Evolutionary conservation across 192 early-diverging fungal genomes (phyloP).

Genomic region (Funneliformis geosporum): DNA sequence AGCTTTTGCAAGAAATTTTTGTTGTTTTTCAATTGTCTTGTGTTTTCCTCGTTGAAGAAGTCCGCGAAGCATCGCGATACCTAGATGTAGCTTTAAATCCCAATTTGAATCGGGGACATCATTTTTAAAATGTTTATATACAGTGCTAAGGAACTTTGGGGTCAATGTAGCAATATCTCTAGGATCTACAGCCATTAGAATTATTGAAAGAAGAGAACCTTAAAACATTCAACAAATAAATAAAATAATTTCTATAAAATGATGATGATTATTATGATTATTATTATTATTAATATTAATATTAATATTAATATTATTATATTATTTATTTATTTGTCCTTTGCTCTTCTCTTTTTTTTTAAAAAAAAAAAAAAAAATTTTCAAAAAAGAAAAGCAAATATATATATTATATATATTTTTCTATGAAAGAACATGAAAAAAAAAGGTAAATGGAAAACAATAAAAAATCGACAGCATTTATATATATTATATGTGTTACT

Average conservation of each 20-base stretch:
- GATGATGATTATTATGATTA: no score
- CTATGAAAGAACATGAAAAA: not conserved
- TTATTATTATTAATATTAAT: no score
- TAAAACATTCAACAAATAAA: no score
- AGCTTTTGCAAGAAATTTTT: conserved; percentile 13
- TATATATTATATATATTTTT: no score
- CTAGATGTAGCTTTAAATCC: conserved; percentile 24
- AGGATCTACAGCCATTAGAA: not conserved
- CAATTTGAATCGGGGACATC: conserved; percentile 15
- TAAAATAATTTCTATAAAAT: not conserved
- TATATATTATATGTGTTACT: not conserved
- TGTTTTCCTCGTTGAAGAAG: conserved; percentile 3
- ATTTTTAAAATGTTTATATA: conserved; percentile 25
- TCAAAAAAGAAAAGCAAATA: no score
- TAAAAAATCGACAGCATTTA: not conserved
- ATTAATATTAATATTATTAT: no score
- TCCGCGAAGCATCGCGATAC: not conserved
- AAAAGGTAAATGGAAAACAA: not conserved
- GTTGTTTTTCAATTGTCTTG: conserved; percentile 27
- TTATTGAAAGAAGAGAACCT: not conserved
- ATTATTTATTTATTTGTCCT: no score
- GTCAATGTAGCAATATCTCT: conserved; percentile 13
- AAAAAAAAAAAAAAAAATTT: not conserved
- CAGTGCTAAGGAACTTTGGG: not conserved
- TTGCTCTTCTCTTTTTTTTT: no score